These are phyloP conservation scores for Nidula microcarpa DNA, from an alignment of 768 basidiomycete species.

Conservation along the genomic window DNA sequence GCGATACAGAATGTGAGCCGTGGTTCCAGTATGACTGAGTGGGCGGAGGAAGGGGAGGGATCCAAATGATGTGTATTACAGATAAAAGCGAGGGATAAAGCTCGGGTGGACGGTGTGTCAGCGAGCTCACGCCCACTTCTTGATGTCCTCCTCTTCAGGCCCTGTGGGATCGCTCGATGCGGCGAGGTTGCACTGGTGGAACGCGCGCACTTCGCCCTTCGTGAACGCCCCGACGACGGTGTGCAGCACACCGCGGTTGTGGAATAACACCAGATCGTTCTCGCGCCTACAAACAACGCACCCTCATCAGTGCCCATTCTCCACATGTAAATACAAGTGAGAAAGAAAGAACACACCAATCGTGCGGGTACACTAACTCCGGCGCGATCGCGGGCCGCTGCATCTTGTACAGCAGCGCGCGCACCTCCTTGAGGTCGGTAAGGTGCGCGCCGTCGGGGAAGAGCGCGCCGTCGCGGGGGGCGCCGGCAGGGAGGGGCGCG, in stretches of 20 bases:
- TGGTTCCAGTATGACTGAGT: no score
- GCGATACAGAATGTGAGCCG: no score
- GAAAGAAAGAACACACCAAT: slow-evolving; percentile 54
- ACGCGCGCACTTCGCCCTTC: slow-evolving; percentile 64
- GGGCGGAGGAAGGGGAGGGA: no score
- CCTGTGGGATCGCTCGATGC: slow-evolving; percentile 70
- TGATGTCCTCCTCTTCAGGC: slow-evolving; percentile 64
- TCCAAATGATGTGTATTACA: no score
- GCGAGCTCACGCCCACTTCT: slow-evolving; percentile 45
- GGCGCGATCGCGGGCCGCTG: slow-evolving; percentile 90
- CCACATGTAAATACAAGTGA: not conserved
- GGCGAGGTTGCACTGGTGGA: slow-evolving; percentile 89
- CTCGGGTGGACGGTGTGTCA: no score
- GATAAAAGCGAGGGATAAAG: no score
- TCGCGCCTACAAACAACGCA: slow-evolving; percentile 27
- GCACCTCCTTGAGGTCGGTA: slow-evolving; percentile 67
- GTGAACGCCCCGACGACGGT: slow-evolving; percentile 78
- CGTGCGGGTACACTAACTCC: slow-evolving; percentile 83
- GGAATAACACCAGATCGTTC: slow-evolving; percentile 80
- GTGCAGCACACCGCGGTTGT: slow-evolving; percentile 81
- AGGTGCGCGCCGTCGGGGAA: slow-evolving; percentile 83
- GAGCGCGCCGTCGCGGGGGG: slow-evolving; percentile 56
- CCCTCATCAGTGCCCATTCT: not conserved
- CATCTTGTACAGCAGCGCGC: slow-evolving; percentile 78
- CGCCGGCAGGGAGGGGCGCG: slow-evolving; percentile 65